Evolutionary conservation across 768 basidiomycete species (phyloP).

Genomic region (Lactifluus subvellereus): DNA sequence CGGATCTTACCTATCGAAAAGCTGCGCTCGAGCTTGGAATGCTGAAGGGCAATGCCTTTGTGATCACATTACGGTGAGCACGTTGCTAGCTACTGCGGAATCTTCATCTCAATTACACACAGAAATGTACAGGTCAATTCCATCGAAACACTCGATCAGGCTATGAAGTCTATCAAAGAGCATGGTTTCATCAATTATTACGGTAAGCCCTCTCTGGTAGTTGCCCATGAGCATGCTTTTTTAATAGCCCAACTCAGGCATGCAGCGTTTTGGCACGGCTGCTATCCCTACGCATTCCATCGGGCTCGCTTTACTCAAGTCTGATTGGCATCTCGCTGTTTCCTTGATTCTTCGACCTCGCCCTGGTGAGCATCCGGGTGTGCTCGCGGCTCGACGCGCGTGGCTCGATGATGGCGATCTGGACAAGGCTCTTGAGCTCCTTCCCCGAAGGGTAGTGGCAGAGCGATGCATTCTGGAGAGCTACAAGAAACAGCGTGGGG

Average conservation of each 20-base stretch:
- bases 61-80: slow-evolving; percentile 84
- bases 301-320: slow-evolving; percentile 81
- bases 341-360: slow-evolving; percentile 75
- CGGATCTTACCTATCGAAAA: slow-evolving; percentile 83
- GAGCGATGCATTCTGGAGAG: slow-evolving; percentile 90
- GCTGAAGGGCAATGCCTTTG: slow-evolving; percentile 93
- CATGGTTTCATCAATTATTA: slow-evolving; percentile 98
- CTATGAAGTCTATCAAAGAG: slow-evolving; percentile 69
- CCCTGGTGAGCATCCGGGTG: slow-evolving; percentile 90
- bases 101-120: slow-evolving; percentile 10
- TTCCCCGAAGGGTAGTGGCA: slow-evolving; percentile 90
- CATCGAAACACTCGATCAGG: slow-evolving; percentile 62
- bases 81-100: not conserved
- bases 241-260: slow-evolving; percentile 46
- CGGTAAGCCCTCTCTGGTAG: slow-evolving; percentile 40
- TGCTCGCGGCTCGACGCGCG: slow-evolving; percentile 73
- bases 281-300: slow-evolving; percentile 93
- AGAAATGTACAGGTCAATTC: slow-evolving; percentile 85
- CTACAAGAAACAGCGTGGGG: slow-evolving; percentile 73
- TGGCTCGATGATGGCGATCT: slow-evolving; percentile 84
- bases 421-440: slow-evolving; percentile 72
- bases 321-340: slow-evolving; percentile 86
- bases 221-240: not conserved
- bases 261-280: slow-evolving; percentile 99
- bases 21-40: slow-evolving; percentile 85